Evolutionary conservation across 176 grass and related monocot genomes (phyloP).

Genomic region (Otatea glauca): DNA sequence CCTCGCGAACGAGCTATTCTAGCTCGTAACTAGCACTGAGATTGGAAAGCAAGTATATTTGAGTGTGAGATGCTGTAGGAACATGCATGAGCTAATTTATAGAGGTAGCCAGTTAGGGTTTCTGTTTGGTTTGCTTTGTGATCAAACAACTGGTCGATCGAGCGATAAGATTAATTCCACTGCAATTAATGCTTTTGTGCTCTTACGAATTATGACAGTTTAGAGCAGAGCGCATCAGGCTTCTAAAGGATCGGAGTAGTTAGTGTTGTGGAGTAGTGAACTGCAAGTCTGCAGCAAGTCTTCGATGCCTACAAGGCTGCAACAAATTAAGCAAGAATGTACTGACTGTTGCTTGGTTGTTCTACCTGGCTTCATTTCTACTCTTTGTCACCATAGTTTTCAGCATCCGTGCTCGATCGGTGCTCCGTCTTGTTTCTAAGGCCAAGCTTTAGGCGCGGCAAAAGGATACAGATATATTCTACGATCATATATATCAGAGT

Average conservation of each 20-base stretch:
- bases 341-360: neutral
- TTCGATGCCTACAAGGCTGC: neutral
- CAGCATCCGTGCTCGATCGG: neutral
- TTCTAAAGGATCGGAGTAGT: neutral
- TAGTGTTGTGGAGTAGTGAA: neutral
- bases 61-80: neutral
- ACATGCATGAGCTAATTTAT: constrained; percentile 43
- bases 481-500: too few species aligned
- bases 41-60: neutral
- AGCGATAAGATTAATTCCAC: constrained; percentile 20
- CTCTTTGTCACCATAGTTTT: neutral
- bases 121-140: constrained; percentile 22
- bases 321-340: too few species aligned
- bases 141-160: constrained; percentile 27
- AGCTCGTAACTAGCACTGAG: neutral
- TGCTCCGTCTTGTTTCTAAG: neutral
- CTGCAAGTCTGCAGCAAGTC: neutral
- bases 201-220: neutral
- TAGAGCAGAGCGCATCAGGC: neutral
- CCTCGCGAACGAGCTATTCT: neutral
- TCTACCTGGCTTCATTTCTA: neutral
- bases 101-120: constrained; percentile 1
- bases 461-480: too few species aligned
- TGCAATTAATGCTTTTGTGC: constrained; percentile 47
- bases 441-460: neutral